phyloP scores from a whole-genome alignment of 2,329 filamentous ascomycete species.

The Botrytis porri region DNA sequence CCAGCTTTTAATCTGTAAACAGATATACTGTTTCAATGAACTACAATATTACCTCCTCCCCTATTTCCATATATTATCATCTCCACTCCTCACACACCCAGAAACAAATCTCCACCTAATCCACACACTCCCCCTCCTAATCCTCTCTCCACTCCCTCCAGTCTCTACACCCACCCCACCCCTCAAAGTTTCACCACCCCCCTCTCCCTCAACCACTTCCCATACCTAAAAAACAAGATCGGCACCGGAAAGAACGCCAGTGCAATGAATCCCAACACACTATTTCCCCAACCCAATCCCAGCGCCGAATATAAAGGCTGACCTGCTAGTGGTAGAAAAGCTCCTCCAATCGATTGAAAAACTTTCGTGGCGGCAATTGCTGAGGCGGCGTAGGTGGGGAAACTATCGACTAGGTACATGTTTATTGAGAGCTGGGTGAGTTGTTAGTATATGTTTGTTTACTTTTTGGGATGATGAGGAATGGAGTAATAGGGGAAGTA shows the following conservation, averaged over 20 bases:
- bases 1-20: no score
- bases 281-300: conserved; percentile 15
- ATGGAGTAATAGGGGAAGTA: neutral
- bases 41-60: no score
- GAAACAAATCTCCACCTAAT: neutral
- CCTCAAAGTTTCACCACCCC: neutral
- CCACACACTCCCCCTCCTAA: neutral
- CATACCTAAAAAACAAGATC: neutral
- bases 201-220: neutral
- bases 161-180: neutral
- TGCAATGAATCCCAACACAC: neutral
- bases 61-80: neutral
- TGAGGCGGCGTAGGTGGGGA: neutral
- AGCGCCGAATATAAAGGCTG: neutral
- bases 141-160: neutral
- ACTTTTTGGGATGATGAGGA: fast-evolving
- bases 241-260: conserved; percentile 1
- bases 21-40: no score
- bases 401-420: conserved; percentile 14
- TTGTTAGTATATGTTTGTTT: neutral
- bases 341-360: neutral
- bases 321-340: conserved; percentile 5
- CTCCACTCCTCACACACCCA: neutral
- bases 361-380: conserved; percentile 7
- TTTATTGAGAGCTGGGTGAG: neutral